These are phyloP conservation scores for Trichoderma sp. DNA, from an alignment of 2,329 filamentous ascomycete genomes.

Conservation along the genomic window DNA sequence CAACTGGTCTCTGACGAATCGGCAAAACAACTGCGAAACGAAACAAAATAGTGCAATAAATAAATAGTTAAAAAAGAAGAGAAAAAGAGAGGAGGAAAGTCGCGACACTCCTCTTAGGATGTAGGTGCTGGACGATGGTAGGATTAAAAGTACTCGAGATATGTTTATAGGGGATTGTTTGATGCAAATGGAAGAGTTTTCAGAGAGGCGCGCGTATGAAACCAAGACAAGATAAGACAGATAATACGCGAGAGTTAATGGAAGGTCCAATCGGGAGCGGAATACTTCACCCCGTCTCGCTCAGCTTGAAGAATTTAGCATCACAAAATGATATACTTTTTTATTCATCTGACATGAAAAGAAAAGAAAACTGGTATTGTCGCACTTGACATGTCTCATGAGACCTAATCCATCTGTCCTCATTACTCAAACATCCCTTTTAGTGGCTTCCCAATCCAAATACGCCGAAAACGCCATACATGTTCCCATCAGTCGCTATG, in stretches of 20 bases:
- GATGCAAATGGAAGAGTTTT: not conserved
- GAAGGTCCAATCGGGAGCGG: not conserved
- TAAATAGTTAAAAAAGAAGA: not conserved
- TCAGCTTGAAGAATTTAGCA: not conserved
- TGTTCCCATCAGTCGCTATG: conserved; percentile 18
- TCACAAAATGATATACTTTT: not conserved
- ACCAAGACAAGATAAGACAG: not conserved
- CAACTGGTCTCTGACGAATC: not conserved
- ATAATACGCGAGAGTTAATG: not conserved
- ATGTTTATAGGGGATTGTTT: not conserved
- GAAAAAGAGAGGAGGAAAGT: not conserved
- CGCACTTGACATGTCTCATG: not conserved
- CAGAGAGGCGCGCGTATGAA: not conserved
- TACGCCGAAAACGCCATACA: conserved; percentile 29
- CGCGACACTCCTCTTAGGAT: not conserved
- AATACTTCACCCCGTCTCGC: not conserved
- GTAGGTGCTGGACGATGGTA: not conserved
- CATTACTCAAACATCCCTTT: conserved; percentile 10
- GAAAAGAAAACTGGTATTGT: conserved; percentile 2
- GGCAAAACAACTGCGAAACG: not conserved
- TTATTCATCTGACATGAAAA: not conserved
- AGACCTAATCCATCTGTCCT: not conserved
- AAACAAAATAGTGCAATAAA: not conserved
- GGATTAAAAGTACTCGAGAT: not conserved
- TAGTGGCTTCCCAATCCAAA: not conserved